Evolutionary conservation across 2,329 filamentous ascomycete species (phyloP).

Genomic region (Neodidymelliopsis sp.): DNA sequence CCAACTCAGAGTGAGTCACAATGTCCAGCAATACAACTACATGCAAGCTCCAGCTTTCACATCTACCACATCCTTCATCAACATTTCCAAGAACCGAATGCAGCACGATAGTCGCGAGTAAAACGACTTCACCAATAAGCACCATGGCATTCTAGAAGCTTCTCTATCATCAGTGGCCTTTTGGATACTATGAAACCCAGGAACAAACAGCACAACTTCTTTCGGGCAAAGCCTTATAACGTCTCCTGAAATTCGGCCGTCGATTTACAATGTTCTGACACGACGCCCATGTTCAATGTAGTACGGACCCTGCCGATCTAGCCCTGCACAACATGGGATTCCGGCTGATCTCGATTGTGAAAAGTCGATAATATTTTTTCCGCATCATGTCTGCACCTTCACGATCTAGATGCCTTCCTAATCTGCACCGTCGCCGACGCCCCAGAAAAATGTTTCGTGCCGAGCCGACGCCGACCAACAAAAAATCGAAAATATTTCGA

Average conservation of each 20-base stretch:
- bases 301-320: background rate
- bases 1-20: too few species aligned
- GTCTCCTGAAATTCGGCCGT: too few species aligned
- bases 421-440: conserved; percentile 12
- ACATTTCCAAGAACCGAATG: too few species aligned
- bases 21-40: too few species aligned
- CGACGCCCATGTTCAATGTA: too few species aligned
- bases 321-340: background rate
- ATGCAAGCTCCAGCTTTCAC: too few species aligned
- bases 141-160: background rate
- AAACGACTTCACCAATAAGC: background rate
- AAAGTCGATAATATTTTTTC: conserved; percentile 10
- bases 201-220: background rate
- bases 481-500: conserved; percentile 8
- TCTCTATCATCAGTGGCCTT: background rate
- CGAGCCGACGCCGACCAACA: conserved; percentile 18
- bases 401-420: conserved; percentile 15
- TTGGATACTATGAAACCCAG: background rate
- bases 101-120: too few species aligned
- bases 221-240: too few species aligned
- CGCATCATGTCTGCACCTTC: conserved; percentile 8
- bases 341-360: conserved; percentile 12
- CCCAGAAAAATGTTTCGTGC: conserved; percentile 17
- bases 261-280: too few species aligned
- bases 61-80: too few species aligned